Conservation (phyloP, 371 early-diverging fungal species). For the Circinella umbellata region DNA sequence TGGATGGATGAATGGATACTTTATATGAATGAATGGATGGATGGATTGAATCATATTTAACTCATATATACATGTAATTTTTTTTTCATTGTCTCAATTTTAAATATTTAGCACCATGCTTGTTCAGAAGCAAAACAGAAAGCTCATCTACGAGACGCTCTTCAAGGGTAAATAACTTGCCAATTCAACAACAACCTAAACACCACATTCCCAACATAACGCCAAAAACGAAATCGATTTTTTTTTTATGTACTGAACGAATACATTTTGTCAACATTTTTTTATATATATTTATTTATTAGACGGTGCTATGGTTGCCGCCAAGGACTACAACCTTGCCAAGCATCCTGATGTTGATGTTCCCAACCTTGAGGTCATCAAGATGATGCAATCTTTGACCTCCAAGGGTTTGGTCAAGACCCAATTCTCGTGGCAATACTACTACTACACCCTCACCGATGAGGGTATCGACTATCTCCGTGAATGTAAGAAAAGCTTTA, state of each 20-base stretch:
- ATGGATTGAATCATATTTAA: not conserved
- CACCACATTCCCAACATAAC: not conserved
- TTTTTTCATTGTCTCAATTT: not conserved
- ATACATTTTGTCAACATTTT: not conserved
- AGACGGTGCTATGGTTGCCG: slow-evolving; percentile 98
- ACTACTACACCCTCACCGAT: slow-evolving; percentile 98
- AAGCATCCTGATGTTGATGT: slow-evolving; percentile 96
- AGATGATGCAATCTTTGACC: slow-evolving; percentile 96
- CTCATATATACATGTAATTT: not conserved
- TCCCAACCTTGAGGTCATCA: slow-evolving; percentile 98
- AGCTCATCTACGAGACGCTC: slow-evolving; percentile 92
- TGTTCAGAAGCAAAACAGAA: slow-evolving; percentile 96
- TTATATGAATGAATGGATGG: not conserved
- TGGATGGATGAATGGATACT: slow-evolving; percentile 13
- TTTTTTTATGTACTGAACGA: too few relatives aligned
- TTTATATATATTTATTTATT: slow-evolving; percentile 7
- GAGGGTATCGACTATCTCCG: slow-evolving; percentile 98
- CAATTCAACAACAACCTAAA: slow-evolving; percentile 1
- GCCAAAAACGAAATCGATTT: not conserved
- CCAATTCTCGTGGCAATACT: slow-evolving; percentile 99
- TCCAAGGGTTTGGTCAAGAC: slow-evolving; percentile 96
- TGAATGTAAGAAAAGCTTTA: slow-evolving; percentile 59
- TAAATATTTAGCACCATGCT: slow-evolving; percentile 66
- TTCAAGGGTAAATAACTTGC: slow-evolving; percentile 70
- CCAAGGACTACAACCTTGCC: slow-evolving; percentile 97